Evolutionary conservation across 768 basidiomycete genomes (phyloP).

Genomic region (Psilocybe azurescens): DNA sequence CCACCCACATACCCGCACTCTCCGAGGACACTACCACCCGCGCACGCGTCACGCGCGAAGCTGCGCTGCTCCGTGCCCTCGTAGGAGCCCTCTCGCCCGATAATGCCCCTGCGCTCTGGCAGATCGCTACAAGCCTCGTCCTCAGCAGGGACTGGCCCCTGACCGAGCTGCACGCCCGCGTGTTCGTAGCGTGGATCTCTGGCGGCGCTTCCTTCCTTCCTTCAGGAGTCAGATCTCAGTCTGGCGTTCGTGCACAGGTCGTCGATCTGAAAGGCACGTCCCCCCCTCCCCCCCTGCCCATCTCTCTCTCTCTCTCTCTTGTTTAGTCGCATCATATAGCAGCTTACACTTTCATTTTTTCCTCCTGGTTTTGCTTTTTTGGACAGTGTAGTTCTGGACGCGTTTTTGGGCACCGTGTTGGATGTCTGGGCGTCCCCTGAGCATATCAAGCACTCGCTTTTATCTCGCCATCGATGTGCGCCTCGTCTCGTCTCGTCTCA

Average conservation of each 20-base stretch:
- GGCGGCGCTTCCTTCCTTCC: slow-evolving; percentile 33
- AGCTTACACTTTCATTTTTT: background rate
- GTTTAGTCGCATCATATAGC: no score
- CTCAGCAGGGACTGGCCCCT: slow-evolving; percentile 58
- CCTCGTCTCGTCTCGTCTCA: slow-evolving; percentile 11
- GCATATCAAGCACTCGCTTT: slow-evolving; percentile 80
- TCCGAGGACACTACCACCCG: slow-evolving; percentile 30
- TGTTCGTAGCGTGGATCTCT: slow-evolving; percentile 75
- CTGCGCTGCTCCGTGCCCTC: slow-evolving; percentile 52
- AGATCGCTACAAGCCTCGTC: slow-evolving; percentile 51
- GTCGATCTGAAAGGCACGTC: slow-evolving; percentile 37
- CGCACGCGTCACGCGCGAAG: slow-evolving; percentile 57
- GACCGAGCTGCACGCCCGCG: slow-evolving; percentile 54
- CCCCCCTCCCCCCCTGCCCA: no score
- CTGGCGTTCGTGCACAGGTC: background rate
- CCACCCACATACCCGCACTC: slow-evolving; percentile 22
- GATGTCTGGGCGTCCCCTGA: slow-evolving; percentile 78
- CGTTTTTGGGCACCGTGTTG: slow-evolving; percentile 53
- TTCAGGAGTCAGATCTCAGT: no score
- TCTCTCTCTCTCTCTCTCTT: no score
- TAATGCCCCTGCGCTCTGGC: slow-evolving; percentile 50
- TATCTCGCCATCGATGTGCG: slow-evolving; percentile 79
- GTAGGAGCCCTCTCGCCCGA: slow-evolving; percentile 50
- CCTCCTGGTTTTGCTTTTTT: background rate
- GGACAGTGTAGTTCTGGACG: slow-evolving; percentile 45